These are phyloP conservation scores for Geotrichum bryndzae DNA, from an alignment of 1,139 yeast species.

Conservation along the genomic window DNA sequence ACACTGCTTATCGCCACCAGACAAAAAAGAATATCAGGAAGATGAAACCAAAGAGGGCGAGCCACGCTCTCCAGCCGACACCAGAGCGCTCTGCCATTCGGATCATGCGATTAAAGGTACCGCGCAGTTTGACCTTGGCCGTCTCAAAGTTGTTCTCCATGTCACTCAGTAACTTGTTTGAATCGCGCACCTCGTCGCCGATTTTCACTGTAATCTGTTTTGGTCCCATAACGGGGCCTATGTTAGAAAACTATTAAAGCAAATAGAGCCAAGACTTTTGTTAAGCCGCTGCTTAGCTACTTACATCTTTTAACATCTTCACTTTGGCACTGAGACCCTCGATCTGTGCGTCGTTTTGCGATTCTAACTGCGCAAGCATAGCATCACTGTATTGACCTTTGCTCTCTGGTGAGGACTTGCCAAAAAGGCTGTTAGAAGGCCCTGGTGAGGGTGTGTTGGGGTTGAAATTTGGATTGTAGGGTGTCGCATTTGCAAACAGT, in stretches of 20 bases:
- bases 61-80: slow-evolving; percentile 75
- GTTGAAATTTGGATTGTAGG: slow-evolving; percentile 26
- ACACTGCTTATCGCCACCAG: slow-evolving; percentile 43
- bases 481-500: slow-evolving; percentile 32
- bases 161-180: slow-evolving; percentile 55
- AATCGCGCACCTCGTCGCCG: slow-evolving; percentile 80
- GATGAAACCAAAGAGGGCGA: slow-evolving; percentile 56
- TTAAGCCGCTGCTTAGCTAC: slow-evolving; percentile 7
- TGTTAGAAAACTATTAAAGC: neutral
- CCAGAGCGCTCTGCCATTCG: slow-evolving; percentile 80
- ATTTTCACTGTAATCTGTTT: slow-evolving; percentile 55
- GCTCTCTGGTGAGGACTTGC: slow-evolving; percentile 39
- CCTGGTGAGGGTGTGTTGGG: slow-evolving; percentile 7
- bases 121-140: slow-evolving; percentile 47
- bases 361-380: slow-evolving; percentile 57
- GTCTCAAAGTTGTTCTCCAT: slow-evolving; percentile 47
- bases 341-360: slow-evolving; percentile 77
- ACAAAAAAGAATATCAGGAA: slow-evolving; percentile 70
- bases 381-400: slow-evolving; percentile 37
- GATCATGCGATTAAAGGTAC: slow-evolving; percentile 68
- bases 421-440: neutral
- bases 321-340: slow-evolving; percentile 67
- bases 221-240: slow-evolving; percentile 1
- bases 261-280: neutral
- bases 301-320: slow-evolving; percentile 53